Percentiles rank a stretch among this genome's conserved stretches.
These are phyloP conservation scores for Pyrenochaeta sp. DNA, from an alignment of 2,329 filamentous ascomycete species.

Conservation along the genomic window DNA sequence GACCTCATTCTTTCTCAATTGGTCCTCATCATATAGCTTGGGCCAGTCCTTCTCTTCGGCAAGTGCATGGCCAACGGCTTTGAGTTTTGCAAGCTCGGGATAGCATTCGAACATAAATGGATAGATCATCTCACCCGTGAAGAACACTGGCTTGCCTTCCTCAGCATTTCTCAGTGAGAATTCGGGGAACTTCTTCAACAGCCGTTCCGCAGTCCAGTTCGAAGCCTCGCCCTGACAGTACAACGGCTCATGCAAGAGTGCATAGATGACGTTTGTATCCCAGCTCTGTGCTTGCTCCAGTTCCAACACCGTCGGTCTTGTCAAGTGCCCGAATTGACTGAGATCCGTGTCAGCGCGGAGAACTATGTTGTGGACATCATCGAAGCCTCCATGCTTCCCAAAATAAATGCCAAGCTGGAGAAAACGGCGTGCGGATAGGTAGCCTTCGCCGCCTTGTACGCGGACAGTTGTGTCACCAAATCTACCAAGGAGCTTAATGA, in stretches of 20 bases:
- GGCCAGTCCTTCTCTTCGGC: slow-evolving; percentile 77
- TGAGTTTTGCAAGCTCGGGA: slow-evolving; percentile 75
- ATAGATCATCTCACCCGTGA: slow-evolving; percentile 94
- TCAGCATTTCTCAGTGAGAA: slow-evolving; percentile 53
- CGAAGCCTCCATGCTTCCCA: slow-evolving; percentile 70
- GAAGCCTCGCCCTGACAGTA: slow-evolving; percentile 78
- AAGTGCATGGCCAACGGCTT: slow-evolving; percentile 73
- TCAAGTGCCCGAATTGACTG: slow-evolving; percentile 77
- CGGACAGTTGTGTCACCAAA: slow-evolving; percentile 66
- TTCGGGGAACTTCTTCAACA: slow-evolving; percentile 61
- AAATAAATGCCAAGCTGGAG: slow-evolving; percentile 80
- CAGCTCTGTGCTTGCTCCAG: slow-evolving; percentile 75
- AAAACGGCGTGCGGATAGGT: slow-evolving; percentile 76
- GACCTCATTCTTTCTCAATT: slow-evolving; percentile 78
- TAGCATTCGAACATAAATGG: slow-evolving; percentile 85
- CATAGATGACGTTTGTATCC: slow-evolving; percentile 83
- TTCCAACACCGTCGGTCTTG: slow-evolving; percentile 71
- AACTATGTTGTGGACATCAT: slow-evolving; percentile 63
- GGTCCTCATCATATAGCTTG: slow-evolving; percentile 75
- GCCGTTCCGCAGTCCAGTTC: slow-evolving; percentile 77
- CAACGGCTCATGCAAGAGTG: slow-evolving; percentile 84
- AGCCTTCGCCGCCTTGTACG: slow-evolving; percentile 74
- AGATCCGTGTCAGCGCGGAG: slow-evolving; percentile 77
- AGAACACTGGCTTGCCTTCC: slow-evolving; percentile 68
- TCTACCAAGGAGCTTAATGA: slow-evolving; percentile 70